Base-by-base conservation (phyloP, 1,139 yeast genomes). In the Yamadazyma pseudoaaseri region DNA sequence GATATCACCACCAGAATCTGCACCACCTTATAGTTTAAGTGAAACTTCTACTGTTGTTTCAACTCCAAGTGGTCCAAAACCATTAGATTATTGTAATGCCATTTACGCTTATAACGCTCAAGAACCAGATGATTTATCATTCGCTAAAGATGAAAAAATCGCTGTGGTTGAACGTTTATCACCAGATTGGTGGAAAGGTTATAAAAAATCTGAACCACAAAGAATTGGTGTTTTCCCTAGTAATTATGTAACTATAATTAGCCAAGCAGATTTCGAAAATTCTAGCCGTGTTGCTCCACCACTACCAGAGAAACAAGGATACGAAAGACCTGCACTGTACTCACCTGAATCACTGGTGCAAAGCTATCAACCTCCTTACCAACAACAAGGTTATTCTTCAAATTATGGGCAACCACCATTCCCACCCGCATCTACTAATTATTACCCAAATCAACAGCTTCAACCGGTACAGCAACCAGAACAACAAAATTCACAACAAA, bases 171-270 rank as follows among this genome's bases (percentile, higher is more conserved):
- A 89, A 53, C 86, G 79, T 54, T 70, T 84, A 39, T 86, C 94
- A 14, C 73, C 74, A 26, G 94, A 89, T 55, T 90, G 98, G 97
- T 89, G 94, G 87, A 82, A 78, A 55, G 97, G 98, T 27, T 66
- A 62, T 49, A 59, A 53, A 39, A 62, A 67, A 37, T 44, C 58
- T 26, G 55, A 66, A 10, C 72, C 76, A 27, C 76, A 77, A 28
- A 57, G 60, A 16, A 73, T 75, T 6, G 98, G 98, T 16, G 81
- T 90, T 49, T 90, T 92, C 65, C 98, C 98, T 5, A 68, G 94
- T 2, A 87, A 87, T 58, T 92, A 92, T 54, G 95, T 87, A 29
- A 70, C 65, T 41, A 58, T 70, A 4, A 60, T 74, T 6, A 65
- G 66, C 13, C 63, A 64, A 34, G 48, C 58, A 13, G 73, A 64